phyloP scores from a whole-genome alignment of 2,329 filamentous ascomycete species.

The Pestalotiopsis sp. region DNA sequence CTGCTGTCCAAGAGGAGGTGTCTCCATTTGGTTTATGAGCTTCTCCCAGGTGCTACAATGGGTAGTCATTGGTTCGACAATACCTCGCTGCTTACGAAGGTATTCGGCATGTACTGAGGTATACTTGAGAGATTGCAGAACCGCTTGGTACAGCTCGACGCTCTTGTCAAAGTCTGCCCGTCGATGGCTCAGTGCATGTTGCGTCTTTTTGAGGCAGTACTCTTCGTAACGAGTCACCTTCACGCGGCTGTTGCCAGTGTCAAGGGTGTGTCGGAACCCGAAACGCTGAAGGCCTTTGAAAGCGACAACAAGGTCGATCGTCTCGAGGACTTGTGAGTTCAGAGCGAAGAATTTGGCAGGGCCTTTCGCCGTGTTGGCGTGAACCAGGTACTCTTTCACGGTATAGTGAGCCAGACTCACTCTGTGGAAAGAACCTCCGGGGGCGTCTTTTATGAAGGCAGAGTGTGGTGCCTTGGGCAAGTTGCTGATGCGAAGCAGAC shows the following conservation, averaged over 20 bases:
- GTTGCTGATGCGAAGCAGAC: constrained; percentile 21
- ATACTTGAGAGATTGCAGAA: constrained; percentile 16
- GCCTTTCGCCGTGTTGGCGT: constrained; percentile 13
- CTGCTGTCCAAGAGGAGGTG: not conserved
- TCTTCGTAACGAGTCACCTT: constrained; percentile 18
- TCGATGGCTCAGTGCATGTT: constrained; percentile 10
- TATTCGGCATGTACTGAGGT: constrained; percentile 9
- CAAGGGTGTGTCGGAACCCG: not conserved
- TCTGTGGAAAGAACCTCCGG: constrained; percentile 1
- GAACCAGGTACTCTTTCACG: constrained; percentile 28
- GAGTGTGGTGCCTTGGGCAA: constrained; percentile 10
- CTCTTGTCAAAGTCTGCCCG: constrained; percentile 9
- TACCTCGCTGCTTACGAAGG: not conserved
- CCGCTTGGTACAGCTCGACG: constrained; percentile 8
- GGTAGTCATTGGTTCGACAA: not conserved
- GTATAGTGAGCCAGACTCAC: constrained; percentile 27
- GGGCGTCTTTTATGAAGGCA: not conserved
- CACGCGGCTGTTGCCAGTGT: not conserved
- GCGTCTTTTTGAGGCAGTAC: constrained; percentile 19
- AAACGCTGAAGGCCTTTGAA: constrained; percentile 20
- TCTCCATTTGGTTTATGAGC: constrained; percentile 8
- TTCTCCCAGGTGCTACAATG: constrained; percentile 14
- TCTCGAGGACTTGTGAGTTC: constrained; percentile 12
- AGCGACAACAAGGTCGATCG: constrained; percentile 18
- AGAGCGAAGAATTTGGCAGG: constrained; percentile 24